These are phyloP conservation scores for Trametes cingulata DNA, from an alignment of 768 basidiomycete genomes.

Conservation along the genomic window DNA sequence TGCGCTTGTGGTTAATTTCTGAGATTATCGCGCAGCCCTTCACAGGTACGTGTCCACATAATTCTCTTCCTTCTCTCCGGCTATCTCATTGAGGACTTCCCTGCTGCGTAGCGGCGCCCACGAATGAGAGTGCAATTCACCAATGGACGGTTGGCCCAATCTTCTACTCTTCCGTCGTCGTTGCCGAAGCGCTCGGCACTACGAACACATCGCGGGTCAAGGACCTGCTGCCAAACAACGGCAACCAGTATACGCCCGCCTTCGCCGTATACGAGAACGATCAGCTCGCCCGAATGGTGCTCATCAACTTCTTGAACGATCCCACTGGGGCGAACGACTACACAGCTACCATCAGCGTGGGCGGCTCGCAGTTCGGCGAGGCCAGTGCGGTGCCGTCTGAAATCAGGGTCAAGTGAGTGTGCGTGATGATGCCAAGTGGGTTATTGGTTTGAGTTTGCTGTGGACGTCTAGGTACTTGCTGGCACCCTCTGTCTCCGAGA, in stretches of 20 bases:
- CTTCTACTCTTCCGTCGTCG: slow-evolving; percentile 48
- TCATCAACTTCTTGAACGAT: slow-evolving; percentile 52
- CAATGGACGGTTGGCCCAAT: slow-evolving; percentile 50
- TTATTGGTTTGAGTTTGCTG: no score
- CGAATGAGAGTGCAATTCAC: slow-evolving; percentile 38
- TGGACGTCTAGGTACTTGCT: slow-evolving; percentile 31
- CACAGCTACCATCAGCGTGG: slow-evolving; percentile 38
- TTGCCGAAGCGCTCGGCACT: slow-evolving; percentile 49
- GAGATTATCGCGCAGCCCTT: slow-evolving; percentile 40
- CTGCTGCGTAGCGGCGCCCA: slow-evolving; percentile 40
- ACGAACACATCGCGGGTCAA: slow-evolving; percentile 44
- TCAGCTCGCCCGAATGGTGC: slow-evolving; percentile 40
- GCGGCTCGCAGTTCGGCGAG: slow-evolving; percentile 27
- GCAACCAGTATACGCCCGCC: slow-evolving; percentile 42
- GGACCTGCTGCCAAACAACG: slow-evolving; percentile 38
- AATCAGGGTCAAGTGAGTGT: slow-evolving; percentile 41
- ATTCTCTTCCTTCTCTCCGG: no score
- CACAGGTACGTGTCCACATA: slow-evolving; percentile 37
- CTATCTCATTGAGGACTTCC: no score
- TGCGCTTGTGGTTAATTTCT: not conserved
- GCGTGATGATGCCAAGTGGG: no score
- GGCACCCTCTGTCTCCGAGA: slow-evolving; percentile 42
- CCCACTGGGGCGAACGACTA: slow-evolving; percentile 41
- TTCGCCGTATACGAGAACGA: slow-evolving; percentile 54
- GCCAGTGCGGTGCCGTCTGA: slow-evolving; percentile 27